Conservation (phyloP, 1,284 basidiomycete species). For the Cutaneotrichosporon sp. region DNA sequence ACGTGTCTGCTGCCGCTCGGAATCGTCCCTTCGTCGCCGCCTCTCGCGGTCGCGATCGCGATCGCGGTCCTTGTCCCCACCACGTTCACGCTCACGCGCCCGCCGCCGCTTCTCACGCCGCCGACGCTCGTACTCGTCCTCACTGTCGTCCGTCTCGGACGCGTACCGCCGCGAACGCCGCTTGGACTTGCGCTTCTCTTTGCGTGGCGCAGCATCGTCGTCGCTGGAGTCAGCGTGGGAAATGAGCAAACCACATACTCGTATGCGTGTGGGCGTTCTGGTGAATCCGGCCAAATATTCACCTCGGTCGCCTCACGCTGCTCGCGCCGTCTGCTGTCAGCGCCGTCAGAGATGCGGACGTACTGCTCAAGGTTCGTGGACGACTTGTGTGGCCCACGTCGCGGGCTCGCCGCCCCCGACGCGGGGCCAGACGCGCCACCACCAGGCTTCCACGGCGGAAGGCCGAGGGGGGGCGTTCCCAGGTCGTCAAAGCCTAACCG, state of each 20-base stretch:
- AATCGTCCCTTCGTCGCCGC: constrained; percentile 22
- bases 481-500: constrained; percentile 4
- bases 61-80: neutral
- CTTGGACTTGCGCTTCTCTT: constrained; percentile 11
- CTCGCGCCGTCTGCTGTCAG: constrained; percentile 59
- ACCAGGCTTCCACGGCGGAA: neutral
- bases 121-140: constrained; percentile 54
- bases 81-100: constrained; percentile 25
- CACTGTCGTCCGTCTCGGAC: constrained; percentile 56
- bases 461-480: constrained; percentile 1
- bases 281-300: constrained; percentile 79
- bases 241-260: neutral
- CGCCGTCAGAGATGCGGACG: neutral
- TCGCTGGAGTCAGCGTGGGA: neutral
- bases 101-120: constrained; percentile 53
- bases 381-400: neutral
- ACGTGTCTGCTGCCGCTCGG: neutral
- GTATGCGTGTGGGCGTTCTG: constrained; percentile 52
- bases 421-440: neutral
- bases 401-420: neutral
- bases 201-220: neutral
- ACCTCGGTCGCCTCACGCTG: constrained; percentile 63
- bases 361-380: constrained; percentile 13
- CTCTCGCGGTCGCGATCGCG: neutral
- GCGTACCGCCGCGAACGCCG: constrained; percentile 41